These are phyloP conservation scores for Kuraishia ogatae DNA, from an alignment of 805 yeast species.

Conservation along the genomic window DNA sequence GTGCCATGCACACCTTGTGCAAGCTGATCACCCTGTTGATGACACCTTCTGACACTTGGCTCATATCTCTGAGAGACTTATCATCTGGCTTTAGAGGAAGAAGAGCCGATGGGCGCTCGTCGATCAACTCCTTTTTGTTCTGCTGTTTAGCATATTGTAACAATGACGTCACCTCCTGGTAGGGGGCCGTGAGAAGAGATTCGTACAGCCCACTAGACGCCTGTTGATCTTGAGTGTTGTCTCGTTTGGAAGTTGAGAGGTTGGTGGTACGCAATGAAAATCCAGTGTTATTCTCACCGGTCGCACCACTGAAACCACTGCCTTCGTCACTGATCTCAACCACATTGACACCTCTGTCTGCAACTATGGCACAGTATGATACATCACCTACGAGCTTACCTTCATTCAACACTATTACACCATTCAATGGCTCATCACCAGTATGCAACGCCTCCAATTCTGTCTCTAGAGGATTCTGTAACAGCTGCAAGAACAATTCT, in stretches of 20 bases:
- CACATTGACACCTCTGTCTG: neutral
- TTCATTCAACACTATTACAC: neutral
- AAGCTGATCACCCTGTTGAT: neutral
- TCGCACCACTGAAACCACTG: neutral
- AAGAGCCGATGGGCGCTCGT: neutral
- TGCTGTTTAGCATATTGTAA: neutral
- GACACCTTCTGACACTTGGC: neutral
- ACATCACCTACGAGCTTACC: neutral
- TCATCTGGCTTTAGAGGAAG: neutral
- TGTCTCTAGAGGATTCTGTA: constrained; percentile 14
- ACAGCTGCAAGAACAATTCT: constrained; percentile 8
- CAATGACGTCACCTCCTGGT: neutral
- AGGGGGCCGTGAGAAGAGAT: neutral
- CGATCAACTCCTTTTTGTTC: neutral
- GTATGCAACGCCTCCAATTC: neutral
- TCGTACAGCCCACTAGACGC: neutral
- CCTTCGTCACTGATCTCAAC: neutral
- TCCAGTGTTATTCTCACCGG: neutral
- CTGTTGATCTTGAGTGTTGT: neutral
- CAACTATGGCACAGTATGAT: neutral
- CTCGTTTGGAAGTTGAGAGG: neutral
- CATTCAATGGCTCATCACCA: neutral
- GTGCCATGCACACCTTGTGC: neutral
- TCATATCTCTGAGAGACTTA: neutral
- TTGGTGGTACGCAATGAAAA: neutral